Percentiles rank a stretch among this genome's conserved stretches.
phyloP scores from a whole-genome alignment of 1,139 yeast genomes.

The Komagataea norvegica region DNA sequence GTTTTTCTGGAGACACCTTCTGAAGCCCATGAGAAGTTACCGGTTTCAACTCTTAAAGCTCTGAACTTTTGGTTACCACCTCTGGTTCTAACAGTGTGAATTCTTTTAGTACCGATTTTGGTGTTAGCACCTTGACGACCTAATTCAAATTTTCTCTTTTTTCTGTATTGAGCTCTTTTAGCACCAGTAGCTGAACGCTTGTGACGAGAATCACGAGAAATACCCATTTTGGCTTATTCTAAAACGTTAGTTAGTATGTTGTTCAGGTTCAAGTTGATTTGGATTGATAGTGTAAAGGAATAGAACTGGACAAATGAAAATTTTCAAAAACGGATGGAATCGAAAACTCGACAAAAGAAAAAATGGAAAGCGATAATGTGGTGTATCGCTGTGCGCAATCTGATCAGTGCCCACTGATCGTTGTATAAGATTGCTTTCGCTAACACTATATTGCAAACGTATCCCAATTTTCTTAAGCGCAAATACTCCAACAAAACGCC shows the following conservation, averaged over 20 bases:
- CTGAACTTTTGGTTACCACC: constrained; percentile 99
- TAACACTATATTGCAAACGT: no score
- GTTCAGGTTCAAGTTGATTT: constrained; percentile 1
- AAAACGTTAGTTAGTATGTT: constrained; percentile 8
- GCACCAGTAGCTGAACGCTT: constrained; percentile 99
- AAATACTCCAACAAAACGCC: no score
- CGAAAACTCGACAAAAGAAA: background rate
- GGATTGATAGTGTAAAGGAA: no score
- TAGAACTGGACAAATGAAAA: no score
- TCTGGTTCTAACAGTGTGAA: constrained; percentile 98
- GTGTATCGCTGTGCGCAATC: no score
- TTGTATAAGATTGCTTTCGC: no score
- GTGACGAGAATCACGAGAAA: constrained; percentile 99
- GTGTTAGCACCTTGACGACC: constrained; percentile 99
- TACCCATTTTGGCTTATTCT: constrained; percentile 71
- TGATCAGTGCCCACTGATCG: no score
- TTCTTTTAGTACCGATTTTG: constrained; percentile 98
- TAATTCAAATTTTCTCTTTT: constrained; percentile 99
- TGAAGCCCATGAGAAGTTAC: constrained; percentile 99
- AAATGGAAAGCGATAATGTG: no score
- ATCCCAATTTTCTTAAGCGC: no score
- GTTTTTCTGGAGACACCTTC: constrained; percentile 98
- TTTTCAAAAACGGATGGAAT: no score
- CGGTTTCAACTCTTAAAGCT: constrained; percentile 98
- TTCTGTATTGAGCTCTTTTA: constrained; percentile 99